Evolutionary conservation across 2,329 filamentous ascomycete genomes (phyloP), one percentile per base, ranked within the genome.

Genomic region (Parafenestella ontariensis): DNA sequence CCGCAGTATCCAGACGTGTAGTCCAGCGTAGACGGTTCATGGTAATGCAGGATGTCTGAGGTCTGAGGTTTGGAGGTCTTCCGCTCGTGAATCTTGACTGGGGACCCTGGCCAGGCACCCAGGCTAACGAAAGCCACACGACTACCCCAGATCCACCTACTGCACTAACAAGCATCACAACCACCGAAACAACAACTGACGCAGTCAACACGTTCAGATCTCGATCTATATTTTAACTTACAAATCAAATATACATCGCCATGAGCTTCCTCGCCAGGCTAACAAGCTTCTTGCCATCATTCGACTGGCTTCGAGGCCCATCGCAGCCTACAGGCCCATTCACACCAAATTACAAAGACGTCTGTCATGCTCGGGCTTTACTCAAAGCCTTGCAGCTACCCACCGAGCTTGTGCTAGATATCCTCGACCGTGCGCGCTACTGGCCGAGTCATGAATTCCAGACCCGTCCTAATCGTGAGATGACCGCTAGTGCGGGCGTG

Each of bases 391-490:
- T 66, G 6, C 54, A 57, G 7, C 59, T 74, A 3, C 71, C 71
- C 7, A 70, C 64, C 3, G 71, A 74, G 26, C 60, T 74, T 15
- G 65, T 67, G 2, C 65, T 74, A 7, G 47, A 63, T 2, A 66
- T 73, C 17, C 54, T 74, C 2, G 63, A 72, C 1, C 34, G 50
- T 26, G 69, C 71, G 9, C 34, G 65, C 5, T 73, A 74, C 49
- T 71, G 66, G 64, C 65, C 59, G 0, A 36, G 33, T 11, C 51
- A 59, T 4, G 31, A 54, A 3, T 61, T 58, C 46, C 9, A 28
- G 1, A 17, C 24, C 11, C 29, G 34, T 11, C 31, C 23, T 4
- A 15, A 40, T 3, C 17, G 40, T 4, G 42, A 23, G 0, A 29
- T 20, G 17, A 7, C 34, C 10, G 56, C 60, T 5, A 23, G 37